Evolutionary conservation across 768 basidiomycete species (phyloP).

Genomic region (Clitopilus passeckerianus): DNA sequence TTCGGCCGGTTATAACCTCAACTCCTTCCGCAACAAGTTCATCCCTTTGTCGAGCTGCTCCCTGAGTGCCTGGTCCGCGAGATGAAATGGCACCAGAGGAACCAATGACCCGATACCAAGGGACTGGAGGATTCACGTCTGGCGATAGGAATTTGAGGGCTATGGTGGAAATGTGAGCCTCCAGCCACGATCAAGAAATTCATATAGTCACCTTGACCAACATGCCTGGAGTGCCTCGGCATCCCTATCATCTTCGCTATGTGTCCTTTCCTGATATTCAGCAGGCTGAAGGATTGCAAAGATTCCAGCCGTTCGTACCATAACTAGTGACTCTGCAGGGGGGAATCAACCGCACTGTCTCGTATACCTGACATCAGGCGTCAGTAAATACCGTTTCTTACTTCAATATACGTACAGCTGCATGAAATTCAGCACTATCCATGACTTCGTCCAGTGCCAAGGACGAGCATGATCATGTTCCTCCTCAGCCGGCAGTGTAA

Average conservation of each 20-base stretch:
- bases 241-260: slow-evolving; percentile 77
- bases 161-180: slow-evolving; percentile 19
- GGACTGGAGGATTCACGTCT: slow-evolving; percentile 57
- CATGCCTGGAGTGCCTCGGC: slow-evolving; percentile 75
- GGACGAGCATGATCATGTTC: neutral
- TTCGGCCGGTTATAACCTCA: slow-evolving; percentile 56
- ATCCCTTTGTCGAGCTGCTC: slow-evolving; percentile 72
- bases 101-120: slow-evolving; percentile 78
- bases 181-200: neutral
- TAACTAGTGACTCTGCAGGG: slow-evolving; percentile 68
- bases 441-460: slow-evolving; percentile 19
- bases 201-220: slow-evolving; percentile 63
- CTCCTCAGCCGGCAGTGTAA: neutral
- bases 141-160: slow-evolving; percentile 75
- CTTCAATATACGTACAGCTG: slow-evolving; percentile 33
- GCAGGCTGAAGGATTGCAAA: neutral
- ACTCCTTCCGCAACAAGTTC: slow-evolving; percentile 78
- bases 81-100: slow-evolving; percentile 74
- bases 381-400: neutral
- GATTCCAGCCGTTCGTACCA: slow-evolving; percentile 33
- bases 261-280: slow-evolving; percentile 44
- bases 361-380: slow-evolving; percentile 52
- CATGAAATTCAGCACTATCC: slow-evolving; percentile 62
- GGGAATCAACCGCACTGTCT: slow-evolving; percentile 68
- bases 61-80: slow-evolving; percentile 77